A percentile compares a stretch with the other conserved stretches of the same genome.
phyloP scores from a whole-genome alignment of 805 yeast genomes.

The Myxozyma nipponensis region DNA sequence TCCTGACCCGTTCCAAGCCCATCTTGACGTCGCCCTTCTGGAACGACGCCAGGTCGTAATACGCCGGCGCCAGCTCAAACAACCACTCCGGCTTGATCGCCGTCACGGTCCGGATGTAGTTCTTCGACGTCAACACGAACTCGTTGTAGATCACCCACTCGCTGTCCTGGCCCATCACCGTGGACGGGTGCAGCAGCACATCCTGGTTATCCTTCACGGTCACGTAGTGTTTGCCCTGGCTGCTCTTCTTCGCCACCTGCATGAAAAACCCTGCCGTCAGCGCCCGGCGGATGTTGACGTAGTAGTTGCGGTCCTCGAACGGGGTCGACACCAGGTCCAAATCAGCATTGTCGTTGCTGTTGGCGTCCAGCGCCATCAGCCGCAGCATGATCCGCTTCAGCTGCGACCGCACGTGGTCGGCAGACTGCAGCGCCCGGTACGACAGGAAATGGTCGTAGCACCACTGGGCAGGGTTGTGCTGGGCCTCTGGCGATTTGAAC shows the following conservation, averaged over 20 bases:
- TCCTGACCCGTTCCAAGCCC: constrained; percentile 59
- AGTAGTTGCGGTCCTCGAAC: constrained; percentile 59
- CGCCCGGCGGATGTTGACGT: constrained; percentile 78
- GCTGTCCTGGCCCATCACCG: constrained; percentile 79
- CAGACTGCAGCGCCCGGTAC: constrained; percentile 76
- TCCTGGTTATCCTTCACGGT: constrained; percentile 97
- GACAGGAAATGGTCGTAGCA: constrained; percentile 86
- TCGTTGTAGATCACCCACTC: constrained; percentile 96
- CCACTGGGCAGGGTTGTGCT: constrained; percentile 63
- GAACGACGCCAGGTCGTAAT: constrained; percentile 61
- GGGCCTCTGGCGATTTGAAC: constrained; percentile 71
- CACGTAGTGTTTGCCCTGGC: constrained; percentile 64
- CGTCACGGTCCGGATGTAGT: constrained; percentile 92
- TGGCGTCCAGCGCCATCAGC: neutral
- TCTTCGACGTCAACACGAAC: constrained; percentile 88
- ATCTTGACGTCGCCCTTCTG: constrained; percentile 67
- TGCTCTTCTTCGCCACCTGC: constrained; percentile 87
- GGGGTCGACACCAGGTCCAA: constrained; percentile 68
- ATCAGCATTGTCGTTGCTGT: constrained; percentile 45
- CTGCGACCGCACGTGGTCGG: constrained; percentile 83
- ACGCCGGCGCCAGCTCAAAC: constrained; percentile 71
- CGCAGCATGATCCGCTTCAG: constrained; percentile 78
- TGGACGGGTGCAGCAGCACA: constrained; percentile 88
- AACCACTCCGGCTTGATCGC: constrained; percentile 90
- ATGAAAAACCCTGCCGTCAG: constrained; percentile 90